Percentiles rank a stretch among this genome's conserved stretches.
Evolutionary conservation across 1,284 basidiomycete species (phyloP).

Genomic region (Sutorius eximius): DNA sequence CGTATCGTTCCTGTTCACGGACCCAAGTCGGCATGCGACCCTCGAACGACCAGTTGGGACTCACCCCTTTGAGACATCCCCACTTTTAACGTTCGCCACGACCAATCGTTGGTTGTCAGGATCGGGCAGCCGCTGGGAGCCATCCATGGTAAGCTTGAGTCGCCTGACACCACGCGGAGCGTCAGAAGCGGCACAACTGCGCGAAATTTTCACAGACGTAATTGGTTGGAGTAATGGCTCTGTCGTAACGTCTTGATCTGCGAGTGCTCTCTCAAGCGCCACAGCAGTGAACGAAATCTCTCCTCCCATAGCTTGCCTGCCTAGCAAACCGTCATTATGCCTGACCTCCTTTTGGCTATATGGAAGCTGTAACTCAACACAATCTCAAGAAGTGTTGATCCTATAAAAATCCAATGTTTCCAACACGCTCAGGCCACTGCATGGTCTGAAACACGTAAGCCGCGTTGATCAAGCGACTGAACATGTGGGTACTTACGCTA

Average conservation of each 20-base stretch:
- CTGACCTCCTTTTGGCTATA: too few species aligned
- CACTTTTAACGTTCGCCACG: not conserved
- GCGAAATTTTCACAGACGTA: not conserved
- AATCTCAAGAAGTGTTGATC: too few species aligned
- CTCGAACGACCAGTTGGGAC: not conserved
- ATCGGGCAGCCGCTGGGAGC: slow-evolving; percentile 18
- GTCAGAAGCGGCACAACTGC: not conserved
- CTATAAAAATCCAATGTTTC: too few species aligned
- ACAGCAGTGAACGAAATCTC: not conserved
- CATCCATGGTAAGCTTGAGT: not conserved
- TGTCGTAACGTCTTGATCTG: not conserved
- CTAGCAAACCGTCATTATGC: too few species aligned
- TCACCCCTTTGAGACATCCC: not conserved
- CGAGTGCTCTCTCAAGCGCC: not conserved
- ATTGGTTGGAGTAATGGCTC: not conserved
- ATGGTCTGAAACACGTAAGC: too few species aligned
- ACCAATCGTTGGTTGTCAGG: slow-evolving; percentile 3
- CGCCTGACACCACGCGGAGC: slow-evolving; percentile 11
- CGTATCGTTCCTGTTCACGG: not conserved
- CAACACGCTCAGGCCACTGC: too few species aligned
- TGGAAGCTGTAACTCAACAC: too few species aligned
- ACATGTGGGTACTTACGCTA: too few species aligned
- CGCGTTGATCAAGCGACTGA: too few species aligned
- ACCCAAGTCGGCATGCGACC: not conserved
- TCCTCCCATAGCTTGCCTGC: not conserved